Percentiles rank a stretch among this genome's conserved stretches.
Evolutionary conservation across 257 asterid species (phyloP).

Genomic region (Solanum ahanhuiri): DNA sequence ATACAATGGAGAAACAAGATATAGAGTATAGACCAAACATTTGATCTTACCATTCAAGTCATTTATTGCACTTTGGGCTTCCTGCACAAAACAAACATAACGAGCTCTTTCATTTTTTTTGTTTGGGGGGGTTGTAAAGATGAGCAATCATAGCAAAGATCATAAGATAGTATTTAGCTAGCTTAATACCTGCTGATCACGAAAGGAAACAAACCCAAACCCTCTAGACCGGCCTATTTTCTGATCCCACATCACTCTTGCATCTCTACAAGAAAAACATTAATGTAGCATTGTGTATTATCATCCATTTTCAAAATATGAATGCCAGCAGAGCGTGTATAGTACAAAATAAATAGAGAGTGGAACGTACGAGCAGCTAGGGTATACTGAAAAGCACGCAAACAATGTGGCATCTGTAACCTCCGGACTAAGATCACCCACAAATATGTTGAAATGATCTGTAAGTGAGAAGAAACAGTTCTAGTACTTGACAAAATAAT

Average conservation of each 20-base stretch:
- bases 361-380: conserved; percentile 60
- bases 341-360: background rate
- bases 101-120: background rate
- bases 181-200: conserved; percentile 57
- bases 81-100: conserved; percentile 28
- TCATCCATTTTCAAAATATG: background rate
- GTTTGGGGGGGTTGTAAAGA: background rate
- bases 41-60: conserved; percentile 56
- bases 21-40: background rate
- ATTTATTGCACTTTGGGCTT: conserved; percentile 76
- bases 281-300: background rate
- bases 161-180: background rate
- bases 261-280: conserved; percentile 46
- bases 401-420: conserved; percentile 72
- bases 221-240: conserved; percentile 94
- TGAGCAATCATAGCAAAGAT: background rate
- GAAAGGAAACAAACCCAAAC: conserved; percentile 83
- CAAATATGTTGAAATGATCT: conserved; percentile 81
- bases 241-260: conserved; percentile 97
- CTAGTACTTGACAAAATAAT: background rate
- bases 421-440: conserved; percentile 92
- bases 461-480: conserved; percentile 2
- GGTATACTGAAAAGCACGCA: conserved; percentile 64
- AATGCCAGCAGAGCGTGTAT: background rate
- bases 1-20: background rate